These are phyloP conservation scores for Moricandia arvensis DNA, from an alignment of 345 rosid genomes.

Conservation along the genomic window DNA sequence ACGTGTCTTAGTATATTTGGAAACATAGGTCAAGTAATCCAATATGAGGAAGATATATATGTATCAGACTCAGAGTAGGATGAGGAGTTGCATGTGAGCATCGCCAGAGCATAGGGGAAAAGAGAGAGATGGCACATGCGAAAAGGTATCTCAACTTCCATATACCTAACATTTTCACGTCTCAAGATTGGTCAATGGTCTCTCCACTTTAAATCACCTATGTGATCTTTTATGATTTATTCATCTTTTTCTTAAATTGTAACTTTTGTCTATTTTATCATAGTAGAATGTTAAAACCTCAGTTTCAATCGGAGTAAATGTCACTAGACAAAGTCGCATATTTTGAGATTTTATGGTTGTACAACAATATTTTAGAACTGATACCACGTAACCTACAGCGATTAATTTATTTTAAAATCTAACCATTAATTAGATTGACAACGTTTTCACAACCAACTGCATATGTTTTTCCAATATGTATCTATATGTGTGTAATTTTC, in stretches of 20 bases:
- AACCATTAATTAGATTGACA: background rate
- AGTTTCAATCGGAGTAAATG: background rate
- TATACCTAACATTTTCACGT: constrained; percentile 38
- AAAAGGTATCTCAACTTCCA: constrained; percentile 37
- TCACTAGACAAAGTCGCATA: background rate
- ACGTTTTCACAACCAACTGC: background rate
- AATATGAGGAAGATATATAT: constrained; percentile 6
- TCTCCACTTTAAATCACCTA: constrained; percentile 33
- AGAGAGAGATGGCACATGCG: constrained; percentile 35
- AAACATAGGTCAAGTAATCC: background rate
- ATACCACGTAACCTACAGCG: background rate
- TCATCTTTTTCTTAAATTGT: background rate
- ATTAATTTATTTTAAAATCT: background rate
- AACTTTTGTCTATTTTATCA: background rate
- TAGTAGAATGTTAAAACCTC: background rate
- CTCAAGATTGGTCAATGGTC: constrained; percentile 36
- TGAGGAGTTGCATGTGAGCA: constrained; percentile 14
- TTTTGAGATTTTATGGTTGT: constrained; percentile 1
- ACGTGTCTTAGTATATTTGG: background rate
- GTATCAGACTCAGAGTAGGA: background rate
- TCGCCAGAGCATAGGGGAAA: background rate
- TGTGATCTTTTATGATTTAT: constrained; percentile 23
- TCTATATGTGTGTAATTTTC: background rate
- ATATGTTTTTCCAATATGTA: background rate
- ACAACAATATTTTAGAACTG: background rate